These are phyloP conservation scores for Gentiana macrophylla DNA, from an alignment of 257 asterid species.

Conservation along the genomic window DNA sequence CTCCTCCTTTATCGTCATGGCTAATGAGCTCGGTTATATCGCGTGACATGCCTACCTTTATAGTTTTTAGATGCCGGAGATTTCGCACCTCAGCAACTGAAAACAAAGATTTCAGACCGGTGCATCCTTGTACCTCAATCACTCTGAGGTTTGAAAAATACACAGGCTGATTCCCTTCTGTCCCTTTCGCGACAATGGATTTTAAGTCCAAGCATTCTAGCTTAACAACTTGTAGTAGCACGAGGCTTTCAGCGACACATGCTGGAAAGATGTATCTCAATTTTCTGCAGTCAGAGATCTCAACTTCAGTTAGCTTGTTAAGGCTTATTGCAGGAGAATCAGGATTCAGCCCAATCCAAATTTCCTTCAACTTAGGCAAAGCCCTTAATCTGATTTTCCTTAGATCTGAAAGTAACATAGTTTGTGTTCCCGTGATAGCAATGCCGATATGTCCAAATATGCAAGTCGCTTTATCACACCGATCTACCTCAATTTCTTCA, in stretches of 20 bases:
- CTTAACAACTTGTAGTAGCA: constrained; percentile 6
- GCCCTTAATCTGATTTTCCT: background rate
- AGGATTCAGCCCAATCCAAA: background rate
- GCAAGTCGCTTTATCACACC: background rate
- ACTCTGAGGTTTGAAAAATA: constrained; percentile 1
- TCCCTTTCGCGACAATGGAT: background rate
- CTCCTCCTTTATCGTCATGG: background rate
- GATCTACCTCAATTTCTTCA: constrained; percentile 4
- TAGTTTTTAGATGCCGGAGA: constrained; percentile 2
- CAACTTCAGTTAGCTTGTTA: background rate
- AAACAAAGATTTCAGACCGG: background rate
- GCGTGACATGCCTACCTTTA: background rate
- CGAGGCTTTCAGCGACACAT: background rate
- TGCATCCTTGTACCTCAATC: background rate
- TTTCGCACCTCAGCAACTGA: constrained; percentile 3
- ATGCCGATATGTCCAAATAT: constrained; percentile 1
- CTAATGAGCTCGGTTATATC: constrained; percentile 2
- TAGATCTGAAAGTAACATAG: constrained; percentile 3
- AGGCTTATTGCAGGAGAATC: constrained; percentile 2
- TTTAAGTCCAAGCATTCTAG: background rate
- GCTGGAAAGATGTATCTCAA: constrained; percentile 1
- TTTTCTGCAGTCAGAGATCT: background rate
- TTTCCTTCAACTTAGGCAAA: background rate
- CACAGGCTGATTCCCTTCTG: background rate
- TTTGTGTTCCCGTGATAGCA: background rate